Evolutionary conservation across 2,329 filamentous ascomycete species (phyloP).

Genomic region (Colletotrichum truncatum): DNA sequence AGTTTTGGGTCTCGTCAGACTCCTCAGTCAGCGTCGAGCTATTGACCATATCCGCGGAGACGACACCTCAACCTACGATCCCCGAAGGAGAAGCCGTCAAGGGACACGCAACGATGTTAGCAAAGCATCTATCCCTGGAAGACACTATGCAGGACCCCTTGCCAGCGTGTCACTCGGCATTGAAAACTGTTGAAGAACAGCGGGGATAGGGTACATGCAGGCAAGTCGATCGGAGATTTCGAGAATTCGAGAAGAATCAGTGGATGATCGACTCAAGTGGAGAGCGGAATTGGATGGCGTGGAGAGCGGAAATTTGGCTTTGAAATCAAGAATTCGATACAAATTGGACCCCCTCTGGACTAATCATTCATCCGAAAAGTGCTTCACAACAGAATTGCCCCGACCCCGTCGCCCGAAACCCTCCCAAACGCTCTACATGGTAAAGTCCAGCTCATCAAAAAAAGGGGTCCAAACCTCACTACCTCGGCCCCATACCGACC

Average conservation of each 20-base stretch:
- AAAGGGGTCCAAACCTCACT: not conserved
- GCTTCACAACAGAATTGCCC: conserved; percentile 13
- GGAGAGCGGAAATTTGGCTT: conserved; percentile 23
- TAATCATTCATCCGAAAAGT: conserved; percentile 25
- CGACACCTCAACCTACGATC: not conserved
- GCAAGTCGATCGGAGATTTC: not conserved
- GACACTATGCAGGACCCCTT: not conserved
- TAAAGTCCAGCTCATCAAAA: no score
- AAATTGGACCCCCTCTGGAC: not conserved
- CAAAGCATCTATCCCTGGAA: not conserved
- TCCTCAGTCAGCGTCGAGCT: not conserved
- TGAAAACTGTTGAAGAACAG: not conserved
- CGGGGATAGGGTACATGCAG: not conserved
- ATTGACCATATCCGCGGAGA: conserved; percentile 6
- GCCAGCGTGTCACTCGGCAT: not conserved
- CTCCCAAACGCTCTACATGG: no score
- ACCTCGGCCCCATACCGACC: conserved; percentile 20
- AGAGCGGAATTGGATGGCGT: conserved; percentile 8
- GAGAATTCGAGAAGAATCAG: conserved; percentile 8
- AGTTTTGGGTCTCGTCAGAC: conserved; percentile 33
- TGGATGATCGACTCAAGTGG: conserved; percentile 8
- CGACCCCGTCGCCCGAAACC: not conserved
- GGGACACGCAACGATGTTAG: conserved; percentile 24
- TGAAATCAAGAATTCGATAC: conserved; percentile 25
- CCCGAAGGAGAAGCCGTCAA: not conserved